These are phyloP conservation scores for Neoarthrinium moseri DNA, from an alignment of 2,329 filamentous ascomycete genomes.

Conservation along the genomic window DNA sequence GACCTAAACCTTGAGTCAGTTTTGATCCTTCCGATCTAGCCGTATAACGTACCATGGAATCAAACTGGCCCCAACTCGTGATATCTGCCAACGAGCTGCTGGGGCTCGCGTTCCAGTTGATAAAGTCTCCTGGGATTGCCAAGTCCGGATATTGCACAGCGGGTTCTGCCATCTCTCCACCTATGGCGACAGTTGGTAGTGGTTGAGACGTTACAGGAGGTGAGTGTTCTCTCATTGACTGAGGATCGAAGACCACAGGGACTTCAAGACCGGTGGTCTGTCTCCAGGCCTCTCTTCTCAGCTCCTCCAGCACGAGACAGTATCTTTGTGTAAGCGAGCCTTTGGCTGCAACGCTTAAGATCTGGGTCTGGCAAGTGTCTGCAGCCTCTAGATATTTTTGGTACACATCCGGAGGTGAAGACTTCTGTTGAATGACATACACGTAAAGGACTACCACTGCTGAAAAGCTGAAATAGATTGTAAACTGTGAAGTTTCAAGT, in stretches of 20 bases:
- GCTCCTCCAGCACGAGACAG: constrained; percentile 23
- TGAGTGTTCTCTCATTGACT: too few species aligned
- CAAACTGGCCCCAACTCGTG: constrained; percentile 25
- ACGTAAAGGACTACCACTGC: constrained; percentile 27
- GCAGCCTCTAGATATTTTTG: constrained; percentile 17
- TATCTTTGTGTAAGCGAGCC: constrained; percentile 23
- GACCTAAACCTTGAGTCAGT: too few species aligned
- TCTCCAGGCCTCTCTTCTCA: constrained; percentile 17
- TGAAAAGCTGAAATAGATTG: constrained; percentile 26
- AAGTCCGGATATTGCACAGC: not conserved
- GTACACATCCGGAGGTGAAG: constrained; percentile 9
- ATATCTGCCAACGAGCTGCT: constrained; percentile 14
- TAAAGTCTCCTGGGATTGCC: not conserved
- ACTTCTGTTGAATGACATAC: constrained; percentile 21
- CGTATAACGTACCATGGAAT: constrained; percentile 20
- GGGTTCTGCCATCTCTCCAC: not conserved
- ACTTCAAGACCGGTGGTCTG: constrained; percentile 1
- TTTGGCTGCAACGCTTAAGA: constrained; percentile 18
- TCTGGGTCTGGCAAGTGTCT: constrained; percentile 18
- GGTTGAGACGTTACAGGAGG: not conserved
- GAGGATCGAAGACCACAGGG: too few species aligned
- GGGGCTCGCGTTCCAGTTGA: constrained; percentile 14
- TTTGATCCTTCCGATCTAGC: too few species aligned
- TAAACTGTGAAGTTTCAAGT: constrained; percentile 5
- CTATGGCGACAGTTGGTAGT: not conserved